These are phyloP conservation scores for Dothistroma pini DNA, from an alignment of 2,329 filamentous ascomycete species.

Conservation along the genomic window DNA sequence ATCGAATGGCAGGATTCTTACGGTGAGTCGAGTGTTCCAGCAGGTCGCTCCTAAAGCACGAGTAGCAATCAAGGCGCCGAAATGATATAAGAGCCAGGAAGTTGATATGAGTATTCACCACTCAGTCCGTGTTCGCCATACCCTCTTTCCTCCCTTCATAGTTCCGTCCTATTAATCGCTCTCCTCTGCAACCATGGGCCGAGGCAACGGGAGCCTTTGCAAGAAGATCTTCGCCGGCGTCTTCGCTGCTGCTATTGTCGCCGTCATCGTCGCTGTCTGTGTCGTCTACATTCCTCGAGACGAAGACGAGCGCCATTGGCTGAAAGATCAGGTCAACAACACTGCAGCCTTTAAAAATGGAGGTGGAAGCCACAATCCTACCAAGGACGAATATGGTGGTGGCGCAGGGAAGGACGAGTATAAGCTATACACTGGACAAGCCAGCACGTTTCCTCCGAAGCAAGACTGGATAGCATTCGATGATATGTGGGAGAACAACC, in stretches of 20 bases:
- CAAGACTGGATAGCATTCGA: slow-evolving; percentile 20
- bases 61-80: not conserved
- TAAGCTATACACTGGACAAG: slow-evolving; percentile 13
- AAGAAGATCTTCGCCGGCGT: slow-evolving; percentile 6
- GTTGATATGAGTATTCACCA: not conserved
- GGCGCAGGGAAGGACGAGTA: slow-evolving; percentile 13
- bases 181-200: slow-evolving; percentile 5
- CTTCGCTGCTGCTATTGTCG: slow-evolving; percentile 8
- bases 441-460: slow-evolving; percentile 6
- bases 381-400: slow-evolving; percentile 6
- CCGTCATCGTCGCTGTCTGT: slow-evolving; percentile 9
- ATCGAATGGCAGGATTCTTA: not conserved
- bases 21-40: not conserved
- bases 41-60: not conserved
- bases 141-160: not conserved
- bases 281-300: slow-evolving; percentile 10
- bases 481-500: slow-evolving; percentile 32
- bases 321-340: slow-evolving; percentile 8
- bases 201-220: slow-evolving; percentile 3
- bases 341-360: slow-evolving; percentile 12
- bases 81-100: not conserved
- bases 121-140: not conserved
- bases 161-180: not conserved
- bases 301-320: not conserved
- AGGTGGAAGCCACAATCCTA: slow-evolving; percentile 9